Evolutionary conservation across 768 basidiomycete genomes (phyloP), one percentile per base, ranked within the genome.

Genomic region (Boletus vermiculosoides): DNA sequence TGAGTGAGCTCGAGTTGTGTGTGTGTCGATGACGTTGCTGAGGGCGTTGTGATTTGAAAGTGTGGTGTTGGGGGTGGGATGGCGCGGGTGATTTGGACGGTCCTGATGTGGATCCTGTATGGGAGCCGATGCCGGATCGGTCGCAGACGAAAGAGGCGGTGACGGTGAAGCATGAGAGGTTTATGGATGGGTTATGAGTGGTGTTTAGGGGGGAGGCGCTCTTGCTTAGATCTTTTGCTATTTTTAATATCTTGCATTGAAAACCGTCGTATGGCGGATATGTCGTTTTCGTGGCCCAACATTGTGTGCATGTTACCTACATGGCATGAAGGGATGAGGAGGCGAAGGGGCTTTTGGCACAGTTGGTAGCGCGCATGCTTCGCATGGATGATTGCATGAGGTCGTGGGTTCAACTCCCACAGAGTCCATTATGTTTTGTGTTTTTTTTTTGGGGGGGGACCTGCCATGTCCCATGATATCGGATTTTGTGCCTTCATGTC

Each of bases 21-120:
- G n/a, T 23, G 37, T 47, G 52, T 42, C 46, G 0, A 23, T n/a
- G 15, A 8, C 2, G 4, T 1, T 18, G 5, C 22, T 23, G 13
- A 20, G 34, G 12, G 20, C n/a, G n/a, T 36, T 34, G 45, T 28
- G 11, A 36, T 58, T 47, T 1, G 28, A 40, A 66, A 97, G 96
- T 98, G 13, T 98, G 96, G 96, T 98, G 96, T 70, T 98, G 96
- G 96, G 96, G 96, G 20, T 99, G 96, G 96, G 96, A 99, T 66
- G 96, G 96, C 15, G 96, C 96, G 4, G 96, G 96, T 20, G 96
- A 99, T 68, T 82, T 99, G 23, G 96, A 98, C 61, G 96, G 95
- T 42, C 96, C 96, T 0, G 95, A 98, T 66, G 92, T 99, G 7
- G 96, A 98, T 64, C 96, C 96, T 7, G 90, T 99, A 52, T 99